Evolutionary conservation across 495 filamentous ascomycete species (phyloP).

Genomic region (Penicillium lagena): DNA sequence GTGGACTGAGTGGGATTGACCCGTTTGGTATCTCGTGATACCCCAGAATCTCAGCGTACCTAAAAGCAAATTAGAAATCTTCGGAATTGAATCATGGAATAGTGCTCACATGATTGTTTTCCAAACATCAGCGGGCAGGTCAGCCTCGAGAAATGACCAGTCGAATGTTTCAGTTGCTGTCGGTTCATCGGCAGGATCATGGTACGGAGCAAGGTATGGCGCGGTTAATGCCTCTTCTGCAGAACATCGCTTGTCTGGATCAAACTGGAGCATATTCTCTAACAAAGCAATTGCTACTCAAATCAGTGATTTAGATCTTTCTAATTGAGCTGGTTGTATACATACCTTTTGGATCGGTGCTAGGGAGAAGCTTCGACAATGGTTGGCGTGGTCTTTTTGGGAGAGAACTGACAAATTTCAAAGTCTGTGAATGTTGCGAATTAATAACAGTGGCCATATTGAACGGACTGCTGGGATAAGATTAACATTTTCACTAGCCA

Average conservation of each 20-base stretch:
- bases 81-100: not conserved
- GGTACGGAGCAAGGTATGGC: slow-evolving; percentile 84
- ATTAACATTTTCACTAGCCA: slow-evolving; percentile 1
- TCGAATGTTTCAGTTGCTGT: slow-evolving; percentile 86
- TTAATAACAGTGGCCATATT: no score
- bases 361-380: slow-evolving; percentile 82
- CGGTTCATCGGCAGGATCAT: slow-evolving; percentile 88
- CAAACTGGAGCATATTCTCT: slow-evolving; percentile 85
- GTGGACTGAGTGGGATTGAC: no score
- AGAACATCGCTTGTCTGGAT: slow-evolving; percentile 73
- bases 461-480: not conserved
- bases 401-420: slow-evolving; percentile 91
- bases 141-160: slow-evolving; percentile 91
- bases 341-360: slow-evolving; percentile 76
- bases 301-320: not conserved
- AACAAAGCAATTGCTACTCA: slow-evolving; percentile 49
- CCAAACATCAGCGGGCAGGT: slow-evolving; percentile 87
- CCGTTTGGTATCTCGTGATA: not conserved
- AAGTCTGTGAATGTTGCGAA: slow-evolving; percentile 50
- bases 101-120: slow-evolving; percentile 83
- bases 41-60: not conserved
- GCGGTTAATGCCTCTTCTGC: slow-evolving; percentile 73
- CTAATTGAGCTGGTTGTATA: not conserved
- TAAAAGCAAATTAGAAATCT: not conserved
- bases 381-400: slow-evolving; percentile 86